Evolutionary conservation across 73 alveolate genomes (phyloP), one percentile per base, ranked within the genome.

Genomic region (Stentor roeselii): DNA sequence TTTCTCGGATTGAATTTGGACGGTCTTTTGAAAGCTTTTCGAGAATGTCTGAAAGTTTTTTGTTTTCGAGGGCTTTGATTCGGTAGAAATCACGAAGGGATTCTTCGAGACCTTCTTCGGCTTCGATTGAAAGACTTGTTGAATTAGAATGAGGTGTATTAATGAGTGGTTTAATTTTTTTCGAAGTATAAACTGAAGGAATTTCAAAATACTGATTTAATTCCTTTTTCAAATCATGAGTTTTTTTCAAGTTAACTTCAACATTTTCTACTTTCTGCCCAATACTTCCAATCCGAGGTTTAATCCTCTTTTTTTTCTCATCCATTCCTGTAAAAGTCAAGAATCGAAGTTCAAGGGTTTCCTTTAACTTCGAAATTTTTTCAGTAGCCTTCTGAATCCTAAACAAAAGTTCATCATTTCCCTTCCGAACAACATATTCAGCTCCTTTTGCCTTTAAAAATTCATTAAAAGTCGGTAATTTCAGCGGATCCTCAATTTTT

Each of bases 61-160:
- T 21, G 42, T 67, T 67, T 67, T 67, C 80, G 27, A 67, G 15
- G 27, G 80, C 80, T 67, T 67, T 67, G 37, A 36, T 67, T 32
- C 37, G n/a, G 34, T 67, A 67, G 34, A 67, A 67, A 1, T 67
- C 37, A 1, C 37, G 21, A 21, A 67, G 37, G 34, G 50, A 27
- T 11, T 67, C 37, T 21, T 67, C 80, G 0, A 67, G 42, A 15
- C 41, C n/a, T 11, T 34, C 37, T 67, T 67, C 80, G 1, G 80
- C 67, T 50, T 50, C 67, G 6, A 21, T 21, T 50, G 67, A 50
- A 11, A 50, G 67, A 50, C 67, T 50, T 50, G 21, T 6, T 11
- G 67, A 50, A 11, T 50, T 50, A 50, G 67, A 50, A 11, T 6
- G 30, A 11, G 67, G 67, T 6, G 30, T 50, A 50, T 50, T 50